Evolutionary conservation across 83 land plant genomes (phyloP).

Genomic region (Picea abies): DNA sequence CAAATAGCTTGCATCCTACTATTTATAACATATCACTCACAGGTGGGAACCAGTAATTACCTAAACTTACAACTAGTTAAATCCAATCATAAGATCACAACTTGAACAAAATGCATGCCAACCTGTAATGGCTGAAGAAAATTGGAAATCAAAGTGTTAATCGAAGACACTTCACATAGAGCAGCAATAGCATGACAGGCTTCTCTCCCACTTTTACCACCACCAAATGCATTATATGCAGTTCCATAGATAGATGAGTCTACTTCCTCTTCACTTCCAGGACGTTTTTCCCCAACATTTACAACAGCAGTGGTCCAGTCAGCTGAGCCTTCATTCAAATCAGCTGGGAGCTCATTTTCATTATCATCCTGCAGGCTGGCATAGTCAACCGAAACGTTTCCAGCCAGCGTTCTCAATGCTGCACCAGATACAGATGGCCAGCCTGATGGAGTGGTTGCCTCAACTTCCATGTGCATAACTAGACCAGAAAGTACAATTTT

Average conservation of each 20-base stretch:
- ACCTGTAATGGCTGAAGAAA: slow-evolving; percentile 97
- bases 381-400: slow-evolving; percentile 70
- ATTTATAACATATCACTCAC: background rate
- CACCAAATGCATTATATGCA: slow-evolving; percentile 79
- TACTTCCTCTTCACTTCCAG: background rate
- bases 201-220: slow-evolving; percentile 66
- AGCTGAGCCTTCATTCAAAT: slow-evolving; percentile 17
- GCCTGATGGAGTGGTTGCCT: slow-evolving; percentile 67
- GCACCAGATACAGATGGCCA: slow-evolving; percentile 90
- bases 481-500: slow-evolving; percentile 50
- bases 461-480: slow-evolving; percentile 50
- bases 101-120: background rate
- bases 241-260: slow-evolving; percentile 76
- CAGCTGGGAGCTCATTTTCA: slow-evolving; percentile 22
- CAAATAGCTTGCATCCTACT: background rate
- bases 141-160: slow-evolving; percentile 89
- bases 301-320: slow-evolving; percentile 29
- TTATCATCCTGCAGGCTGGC: slow-evolving; percentile 30
- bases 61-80: background rate
- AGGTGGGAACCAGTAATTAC: background rate
- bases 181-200: slow-evolving; percentile 97
- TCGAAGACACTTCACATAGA: slow-evolving; percentile 86
- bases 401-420: slow-evolving; percentile 69
- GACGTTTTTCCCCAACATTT: slow-evolving; percentile 3
- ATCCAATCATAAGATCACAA: background rate